A percentile compares a stretch with the other conserved stretches of the same genome.
Conservation (phyloP, 805 yeast species). For the Maudiozyma barnettii region DNA sequence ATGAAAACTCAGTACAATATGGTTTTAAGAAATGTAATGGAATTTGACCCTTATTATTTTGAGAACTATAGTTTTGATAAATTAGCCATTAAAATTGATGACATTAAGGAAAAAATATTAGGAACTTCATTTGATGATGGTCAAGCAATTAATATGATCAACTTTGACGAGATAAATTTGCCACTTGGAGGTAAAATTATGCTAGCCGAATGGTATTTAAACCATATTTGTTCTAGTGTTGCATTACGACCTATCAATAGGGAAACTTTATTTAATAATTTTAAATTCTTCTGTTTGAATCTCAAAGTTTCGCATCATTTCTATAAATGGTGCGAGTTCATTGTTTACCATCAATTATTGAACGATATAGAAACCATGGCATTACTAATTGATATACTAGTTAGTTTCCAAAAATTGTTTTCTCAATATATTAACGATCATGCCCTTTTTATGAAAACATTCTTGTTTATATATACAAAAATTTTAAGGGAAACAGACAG, state of each 20-base stretch:
- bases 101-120: constrained; percentile 11
- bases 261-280: constrained; percentile 13
- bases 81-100: constrained; percentile 28
- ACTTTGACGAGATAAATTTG: constrained; percentile 14
- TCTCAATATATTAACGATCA: constrained; percentile 32
- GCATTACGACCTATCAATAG: constrained; percentile 11
- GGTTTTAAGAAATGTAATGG: constrained; percentile 42
- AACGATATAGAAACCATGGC: constrained; percentile 23
- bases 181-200: constrained; percentile 39
- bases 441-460: constrained; percentile 26
- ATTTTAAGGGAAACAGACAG: constrained; percentile 17
- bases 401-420: constrained; percentile 25
- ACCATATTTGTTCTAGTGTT: constrained; percentile 30
- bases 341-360: constrained; percentile 25
- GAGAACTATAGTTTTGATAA: constrained; percentile 29
- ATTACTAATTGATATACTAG: constrained; percentile 22
- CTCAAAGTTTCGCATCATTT: constrained; percentile 25
- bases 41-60: constrained; percentile 30
- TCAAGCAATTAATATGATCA: constrained; percentile 8
- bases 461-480: constrained; percentile 21
- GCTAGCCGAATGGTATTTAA: constrained; percentile 41
- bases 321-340: constrained; percentile 29
- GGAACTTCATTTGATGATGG: constrained; percentile 6
- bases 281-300: constrained; percentile 16
- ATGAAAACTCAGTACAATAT: constrained; percentile 47